Base-by-base conservation (phyloP, 352 stramenopile genomes). In the Phytophthora meadii region DNA sequence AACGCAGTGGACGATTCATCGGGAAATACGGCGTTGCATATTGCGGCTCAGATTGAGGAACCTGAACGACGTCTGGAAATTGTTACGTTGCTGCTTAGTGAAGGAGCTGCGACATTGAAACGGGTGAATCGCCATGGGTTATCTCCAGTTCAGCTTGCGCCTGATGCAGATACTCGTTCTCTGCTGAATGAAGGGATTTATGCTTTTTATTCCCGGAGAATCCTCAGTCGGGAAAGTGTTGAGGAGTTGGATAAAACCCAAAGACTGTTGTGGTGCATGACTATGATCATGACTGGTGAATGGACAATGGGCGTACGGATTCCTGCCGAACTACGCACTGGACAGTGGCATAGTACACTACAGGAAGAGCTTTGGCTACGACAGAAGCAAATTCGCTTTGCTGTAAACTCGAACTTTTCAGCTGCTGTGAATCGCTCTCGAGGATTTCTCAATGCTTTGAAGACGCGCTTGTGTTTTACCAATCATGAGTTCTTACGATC, bases 381-480 rank as follows among this genome's bases (percentile, higher is more conserved):
- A 3, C 84, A 86, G 24, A 75, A 74, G 14, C 55, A 68, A 10
- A 72, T 92, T 45, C 70, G 73, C n/a, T 89, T 90, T 15, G 54
- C 74, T 11, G 68, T 74, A 1, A 65, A 63, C 3, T 92, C 84
- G 0, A 44, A 15, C 0, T 90, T 90, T 44, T 68, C 73, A 14
- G 57, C 79, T 15, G 51, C 59, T 1, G 72, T 90, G 4, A 53
- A 68, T 24, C 67, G 80, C 5, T 89, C 79, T 41, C 68, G 78
- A 15, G 81, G 78, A 1, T 87, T 84, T 53, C 56, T 92, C 0
- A 83, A 89, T n/a, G 84, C 81, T 10, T 82, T 90, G 52, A 86
- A 83, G 12, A 70, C 81, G 15, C 67, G 68, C 0, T 6, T 82
- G 22, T 65, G 57, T 56, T 7, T 50, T 6, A 61, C 67, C 1